Evolutionary conservation across 768 basidiomycete genomes (phyloP).

Genomic region (Serpula lacrymans): DNA sequence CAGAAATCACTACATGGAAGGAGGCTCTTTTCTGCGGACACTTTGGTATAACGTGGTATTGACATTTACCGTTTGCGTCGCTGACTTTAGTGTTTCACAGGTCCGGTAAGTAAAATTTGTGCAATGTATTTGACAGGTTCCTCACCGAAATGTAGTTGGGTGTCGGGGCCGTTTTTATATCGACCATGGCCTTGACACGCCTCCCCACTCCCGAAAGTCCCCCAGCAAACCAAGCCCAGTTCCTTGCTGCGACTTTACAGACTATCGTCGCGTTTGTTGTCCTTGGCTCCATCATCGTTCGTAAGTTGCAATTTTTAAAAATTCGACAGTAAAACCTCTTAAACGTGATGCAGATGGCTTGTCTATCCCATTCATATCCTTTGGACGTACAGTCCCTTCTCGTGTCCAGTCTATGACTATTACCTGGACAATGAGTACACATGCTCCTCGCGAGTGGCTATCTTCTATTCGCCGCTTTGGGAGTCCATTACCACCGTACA

Average conservation of each 20-base stretch:
- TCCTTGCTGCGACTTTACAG: conserved; percentile 69
- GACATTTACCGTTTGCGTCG: background rate
- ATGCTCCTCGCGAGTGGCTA: conserved; percentile 44
- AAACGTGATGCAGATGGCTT: conserved; percentile 64
- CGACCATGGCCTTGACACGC: conserved; percentile 62
- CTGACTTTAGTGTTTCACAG: conserved; percentile 23
- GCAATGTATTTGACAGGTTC: background rate
- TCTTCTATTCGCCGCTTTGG: conserved; percentile 30
- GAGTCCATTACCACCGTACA: too few species aligned
- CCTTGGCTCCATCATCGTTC: conserved; percentile 78
- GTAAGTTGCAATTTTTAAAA: conserved; percentile 44
- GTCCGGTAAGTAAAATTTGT: conserved; percentile 43
- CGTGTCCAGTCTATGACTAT: conserved; percentile 44
- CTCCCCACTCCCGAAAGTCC: conserved; percentile 57
- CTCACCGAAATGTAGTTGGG: conserved; percentile 61
- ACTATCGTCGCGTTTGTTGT: conserved; percentile 89
- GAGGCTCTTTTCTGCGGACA: conserved; percentile 92
- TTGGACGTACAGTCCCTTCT: conserved; percentile 44
- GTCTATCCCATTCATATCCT: conserved; percentile 65
- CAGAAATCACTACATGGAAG: conserved; percentile 79
- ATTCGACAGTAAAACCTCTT: too few species aligned
- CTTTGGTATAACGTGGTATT: conserved; percentile 57
- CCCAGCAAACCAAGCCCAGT: conserved; percentile 64
- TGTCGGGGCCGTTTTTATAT: conserved; percentile 87
- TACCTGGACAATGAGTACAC: conserved; percentile 38